These are phyloP conservation scores for Wickerhamomyces kurtzmanii DNA, from an alignment of 805 yeast genomes.

Conservation along the genomic window DNA sequence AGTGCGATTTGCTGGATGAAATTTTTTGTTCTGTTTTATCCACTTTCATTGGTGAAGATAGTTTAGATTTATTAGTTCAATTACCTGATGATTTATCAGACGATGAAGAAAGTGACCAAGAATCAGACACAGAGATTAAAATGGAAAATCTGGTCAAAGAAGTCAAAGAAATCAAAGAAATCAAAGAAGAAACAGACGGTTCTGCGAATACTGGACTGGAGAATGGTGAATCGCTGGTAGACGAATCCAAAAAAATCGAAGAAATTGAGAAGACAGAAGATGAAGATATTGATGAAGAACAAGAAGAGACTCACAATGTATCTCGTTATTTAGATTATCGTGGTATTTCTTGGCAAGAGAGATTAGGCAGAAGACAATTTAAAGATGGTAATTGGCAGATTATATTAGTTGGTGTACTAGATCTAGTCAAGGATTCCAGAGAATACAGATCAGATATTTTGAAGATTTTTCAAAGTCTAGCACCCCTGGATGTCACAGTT, in stretches of 20 bases:
- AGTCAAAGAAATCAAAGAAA: constrained; percentile 10
- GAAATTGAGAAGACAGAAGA: constrained; percentile 10
- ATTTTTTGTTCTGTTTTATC: constrained; percentile 58
- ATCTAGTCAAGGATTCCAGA: constrained; percentile 46
- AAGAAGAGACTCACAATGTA: constrained; percentile 13
- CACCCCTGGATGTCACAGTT: constrained; percentile 44
- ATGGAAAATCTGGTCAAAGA: constrained; percentile 1
- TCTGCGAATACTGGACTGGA: no score
- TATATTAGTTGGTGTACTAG: constrained; percentile 63
- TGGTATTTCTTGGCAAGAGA: constrained; percentile 66
- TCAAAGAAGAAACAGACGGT: constrained; percentile 11
- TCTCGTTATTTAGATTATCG: constrained; percentile 40
- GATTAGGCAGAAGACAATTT: constrained; percentile 65
- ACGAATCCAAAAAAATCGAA: constrained; percentile 2
- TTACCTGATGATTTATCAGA: constrained; percentile 14
- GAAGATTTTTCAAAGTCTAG: constrained; percentile 39
- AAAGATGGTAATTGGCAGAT: constrained; percentile 84
- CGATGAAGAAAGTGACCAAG: constrained; percentile 1
- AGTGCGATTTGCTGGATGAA: constrained; percentile 51
- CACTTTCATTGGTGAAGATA: constrained; percentile 37
- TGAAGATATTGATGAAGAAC: constrained; percentile 6
- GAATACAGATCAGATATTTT: constrained; percentile 39
- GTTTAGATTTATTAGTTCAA: constrained; percentile 22
- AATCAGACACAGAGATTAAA: constrained; percentile 9
- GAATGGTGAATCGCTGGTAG: no score